Evolutionary conservation across 768 basidiomycete species (phyloP).

Genomic region (Lepiota brunneoincarnata): DNA sequence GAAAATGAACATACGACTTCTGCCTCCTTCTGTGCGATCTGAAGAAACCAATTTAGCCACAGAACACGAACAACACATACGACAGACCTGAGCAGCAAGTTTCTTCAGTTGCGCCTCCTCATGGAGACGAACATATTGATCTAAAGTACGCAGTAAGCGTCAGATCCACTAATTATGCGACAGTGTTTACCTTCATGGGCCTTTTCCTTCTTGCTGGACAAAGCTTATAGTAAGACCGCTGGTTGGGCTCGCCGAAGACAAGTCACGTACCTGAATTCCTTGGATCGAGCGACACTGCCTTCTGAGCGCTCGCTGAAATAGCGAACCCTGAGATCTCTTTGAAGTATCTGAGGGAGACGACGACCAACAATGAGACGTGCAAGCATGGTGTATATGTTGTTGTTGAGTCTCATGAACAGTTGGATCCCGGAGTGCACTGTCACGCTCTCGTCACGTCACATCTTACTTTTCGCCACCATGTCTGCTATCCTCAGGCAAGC

Average conservation of each 20-base stretch:
- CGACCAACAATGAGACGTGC: slow-evolving; percentile 36
- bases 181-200: slow-evolving; percentile 49
- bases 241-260: slow-evolving; percentile 11
- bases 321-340: slow-evolving; percentile 31
- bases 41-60: not conserved
- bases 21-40: slow-evolving; percentile 34
- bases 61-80: not conserved
- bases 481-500: slow-evolving; percentile 65
- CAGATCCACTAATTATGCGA: not conserved
- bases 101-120: slow-evolving; percentile 59
- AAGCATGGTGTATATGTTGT: slow-evolving; percentile 34
- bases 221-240: slow-evolving; percentile 12
- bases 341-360: slow-evolving; percentile 40
- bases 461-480: slow-evolving; percentile 48
- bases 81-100: slow-evolving; percentile 51
- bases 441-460: slow-evolving; percentile 41
- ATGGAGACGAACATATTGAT: slow-evolving; percentile 60
- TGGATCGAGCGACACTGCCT: slow-evolving; percentile 60
- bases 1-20: slow-evolving; percentile 28
- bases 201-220: slow-evolving; percentile 65
- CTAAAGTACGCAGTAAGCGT: slow-evolving; percentile 29
- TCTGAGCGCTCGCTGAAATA: slow-evolving; percentile 40
- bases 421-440: slow-evolving; percentile 17
- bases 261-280: slow-evolving; percentile 54
- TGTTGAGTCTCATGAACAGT: slow-evolving; percentile 18